phyloP scores from a whole-genome alignment of 1,284 basidiomycete genomes.

The Cryptococcus maquisensis region DNA sequence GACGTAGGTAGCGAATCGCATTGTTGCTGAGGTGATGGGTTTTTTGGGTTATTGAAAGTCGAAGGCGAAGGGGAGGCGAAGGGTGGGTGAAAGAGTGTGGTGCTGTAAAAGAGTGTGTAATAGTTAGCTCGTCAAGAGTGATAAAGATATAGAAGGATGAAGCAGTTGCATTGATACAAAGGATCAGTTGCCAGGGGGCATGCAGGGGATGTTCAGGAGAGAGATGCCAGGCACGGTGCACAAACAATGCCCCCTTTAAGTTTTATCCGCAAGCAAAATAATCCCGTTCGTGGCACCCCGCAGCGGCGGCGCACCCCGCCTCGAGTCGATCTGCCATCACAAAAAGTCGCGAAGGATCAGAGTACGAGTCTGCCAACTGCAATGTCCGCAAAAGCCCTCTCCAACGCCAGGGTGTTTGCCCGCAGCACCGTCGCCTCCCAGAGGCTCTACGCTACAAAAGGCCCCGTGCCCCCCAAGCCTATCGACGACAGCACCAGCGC shows the following conservation, averaged over 20 bases:
- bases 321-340: neutral
- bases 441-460: constrained; percentile 21
- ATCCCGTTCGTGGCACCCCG: no score
- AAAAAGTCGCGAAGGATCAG: neutral
- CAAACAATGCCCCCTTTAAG: no score
- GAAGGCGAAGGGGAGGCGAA: neutral
- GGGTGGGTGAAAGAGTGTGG: constrained; percentile 30
- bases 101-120: neutral
- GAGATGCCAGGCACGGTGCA: no score
- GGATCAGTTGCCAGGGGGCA: neutral
- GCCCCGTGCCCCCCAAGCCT: constrained; percentile 44
- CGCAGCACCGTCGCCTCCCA: constrained; percentile 8
- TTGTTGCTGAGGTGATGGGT: constrained; percentile 8
- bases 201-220: neutral
- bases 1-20: constrained; percentile 25
- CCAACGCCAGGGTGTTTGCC: constrained; percentile 8
- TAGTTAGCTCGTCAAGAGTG: constrained; percentile 9
- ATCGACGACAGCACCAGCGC: constrained; percentile 91
- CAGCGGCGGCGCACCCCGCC: neutral
- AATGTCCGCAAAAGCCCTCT: constrained; percentile 20
- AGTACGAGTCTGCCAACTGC: neutral
- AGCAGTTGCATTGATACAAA: neutral
- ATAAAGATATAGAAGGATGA: neutral
- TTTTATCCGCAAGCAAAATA: no score
- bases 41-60: neutral